Evolutionary conservation across 2,329 filamentous ascomycete species (phyloP), one percentile per base, ranked within the genome.

Genomic region (Paracamarosporium sp.): DNA sequence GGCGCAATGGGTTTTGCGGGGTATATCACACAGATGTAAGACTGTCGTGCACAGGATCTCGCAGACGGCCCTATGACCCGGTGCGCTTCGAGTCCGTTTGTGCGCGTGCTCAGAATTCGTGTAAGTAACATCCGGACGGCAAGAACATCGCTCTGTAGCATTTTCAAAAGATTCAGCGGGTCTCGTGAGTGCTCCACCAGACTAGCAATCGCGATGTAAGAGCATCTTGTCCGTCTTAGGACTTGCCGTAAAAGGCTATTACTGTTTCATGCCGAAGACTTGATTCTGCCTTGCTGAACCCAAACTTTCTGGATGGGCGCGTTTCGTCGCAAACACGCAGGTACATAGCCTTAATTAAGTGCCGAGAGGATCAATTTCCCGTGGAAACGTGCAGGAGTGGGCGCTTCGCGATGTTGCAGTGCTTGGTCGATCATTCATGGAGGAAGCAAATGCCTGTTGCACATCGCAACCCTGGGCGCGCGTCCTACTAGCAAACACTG

Each of bases 141-240:
- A 47, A 58, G 24, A 45, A 33, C 15, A n/a, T 13, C 38, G 17
- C 52, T 56, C 53, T 33, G 44, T 51, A 57, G 53, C 51, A 44
- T 55, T 53, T 59, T 64, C 60, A 63, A 60, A 53, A 50, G 24
- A 17, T 54, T 40, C 30, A 28, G 50, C 27, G 28, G 61, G 64
- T 64, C 69, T 62, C 60, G 67, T 70, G 69, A 68, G 61, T 50
- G 56, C 28, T 45, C 57, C 66, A 62, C 65, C 56, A 64, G 56
- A 53, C 38, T 45, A 48, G 35, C 48, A 56, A 61, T 63, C 52
- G 38, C 41, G 33, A 47, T 33, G 25, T 15, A 40, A 44, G 35
- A 48, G 40, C 15, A 41, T 36, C 35, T 40, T 15, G 33, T 44
- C 36, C 44, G 45, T 45, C 48, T 63, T 46, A 33, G 46, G 52